Conservation (phyloP, 2,329 filamentous ascomycete species). For the Xylariaceae sp. region DNA sequence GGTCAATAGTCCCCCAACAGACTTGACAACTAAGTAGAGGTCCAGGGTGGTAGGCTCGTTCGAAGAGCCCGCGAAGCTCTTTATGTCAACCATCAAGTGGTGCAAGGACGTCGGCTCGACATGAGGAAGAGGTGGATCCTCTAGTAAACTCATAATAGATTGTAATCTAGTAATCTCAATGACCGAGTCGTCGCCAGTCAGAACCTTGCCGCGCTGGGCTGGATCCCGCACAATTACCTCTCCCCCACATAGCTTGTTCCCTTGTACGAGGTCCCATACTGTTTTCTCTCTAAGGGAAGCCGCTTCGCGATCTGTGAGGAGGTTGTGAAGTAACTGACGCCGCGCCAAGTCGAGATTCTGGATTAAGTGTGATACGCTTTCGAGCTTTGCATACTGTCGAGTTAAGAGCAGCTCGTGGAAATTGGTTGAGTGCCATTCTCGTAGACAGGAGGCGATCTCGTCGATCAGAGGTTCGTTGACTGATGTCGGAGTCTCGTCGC, state of each 20-base stretch:
- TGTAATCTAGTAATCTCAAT: slow-evolving; percentile 90
- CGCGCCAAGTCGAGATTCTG: slow-evolving; percentile 82
- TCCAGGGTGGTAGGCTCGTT: slow-evolving; percentile 78
- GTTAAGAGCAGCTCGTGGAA: slow-evolving; percentile 88
- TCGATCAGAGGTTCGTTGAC: slow-evolving; percentile 89
- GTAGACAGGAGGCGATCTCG: slow-evolving; percentile 93
- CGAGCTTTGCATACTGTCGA: slow-evolving; percentile 79
- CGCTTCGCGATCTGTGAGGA: slow-evolving; percentile 87
- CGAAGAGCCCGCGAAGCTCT: slow-evolving; percentile 77
- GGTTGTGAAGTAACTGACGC: slow-evolving; percentile 90
- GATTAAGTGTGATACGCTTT: slow-evolving; percentile 81
- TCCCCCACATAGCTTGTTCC: slow-evolving; percentile 91
- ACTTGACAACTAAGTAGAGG: slow-evolving; percentile 77
- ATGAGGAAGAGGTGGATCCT: slow-evolving; percentile 74
- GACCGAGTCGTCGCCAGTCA: slow-evolving; percentile 92
- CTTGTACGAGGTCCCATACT: slow-evolving; percentile 92
- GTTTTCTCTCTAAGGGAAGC: slow-evolving; percentile 82
- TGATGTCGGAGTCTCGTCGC: slow-evolving; percentile 93
- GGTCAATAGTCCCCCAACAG: slow-evolving; percentile 64
- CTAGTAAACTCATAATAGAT: slow-evolving; percentile 92
- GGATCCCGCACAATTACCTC: slow-evolving; percentile 96
- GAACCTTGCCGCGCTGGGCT: slow-evolving; percentile 77
- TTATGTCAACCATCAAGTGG: slow-evolving; percentile 83
- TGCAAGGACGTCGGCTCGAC: slow-evolving; percentile 76
- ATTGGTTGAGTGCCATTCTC: slow-evolving; percentile 98